Evolutionary conservation across 164 flowering plant species (phyloP).

Genomic region (Vitis rotundifolia): DNA sequence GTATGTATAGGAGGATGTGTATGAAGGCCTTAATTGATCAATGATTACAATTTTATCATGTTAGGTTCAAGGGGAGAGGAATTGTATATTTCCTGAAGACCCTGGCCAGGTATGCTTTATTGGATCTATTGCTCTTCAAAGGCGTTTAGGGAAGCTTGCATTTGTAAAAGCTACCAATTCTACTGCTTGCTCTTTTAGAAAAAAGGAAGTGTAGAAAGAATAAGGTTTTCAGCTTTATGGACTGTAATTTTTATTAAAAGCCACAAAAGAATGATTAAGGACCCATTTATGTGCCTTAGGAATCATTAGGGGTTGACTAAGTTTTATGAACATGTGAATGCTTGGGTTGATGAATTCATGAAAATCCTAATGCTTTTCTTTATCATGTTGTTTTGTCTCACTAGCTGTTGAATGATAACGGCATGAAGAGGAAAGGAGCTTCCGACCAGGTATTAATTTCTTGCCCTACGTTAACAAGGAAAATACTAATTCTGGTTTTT

Average conservation of each 20-base stretch:
- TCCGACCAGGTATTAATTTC: constrained; percentile 39
- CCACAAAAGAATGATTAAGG: constrained; percentile 8
- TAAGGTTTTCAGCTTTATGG: constrained; percentile 33
- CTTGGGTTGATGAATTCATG: background rate
- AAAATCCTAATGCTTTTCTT: constrained; percentile 8
- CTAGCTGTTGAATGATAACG: constrained; percentile 64
- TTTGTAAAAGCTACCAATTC: constrained; percentile 19
- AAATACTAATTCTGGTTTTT: too few species aligned
- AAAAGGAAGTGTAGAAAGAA: constrained; percentile 9
- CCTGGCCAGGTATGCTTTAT: constrained; percentile 89
- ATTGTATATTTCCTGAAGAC: constrained; percentile 80
- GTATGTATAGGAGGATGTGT: constrained; percentile 1
- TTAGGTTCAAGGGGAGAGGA: constrained; percentile 74
- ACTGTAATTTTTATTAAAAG: constrained; percentile 2
- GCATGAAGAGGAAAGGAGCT: constrained; percentile 62
- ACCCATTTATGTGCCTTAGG: background rate
- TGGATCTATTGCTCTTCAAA: constrained; percentile 49
- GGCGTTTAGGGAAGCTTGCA: constrained; percentile 9
- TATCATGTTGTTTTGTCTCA: constrained; percentile 4
- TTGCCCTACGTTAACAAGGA: too few species aligned
- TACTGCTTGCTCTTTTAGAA: constrained; percentile 3
- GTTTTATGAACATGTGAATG: background rate
- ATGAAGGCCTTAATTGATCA: constrained; percentile 13
- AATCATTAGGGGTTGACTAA: constrained; percentile 11
- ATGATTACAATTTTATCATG: constrained; percentile 15